A percentile compares a stretch with the other conserved stretches of the same genome.
These are phyloP conservation scores for Senecio squalidus DNA, from an alignment of 140 eudicot genomes.

Conservation along the genomic window DNA sequence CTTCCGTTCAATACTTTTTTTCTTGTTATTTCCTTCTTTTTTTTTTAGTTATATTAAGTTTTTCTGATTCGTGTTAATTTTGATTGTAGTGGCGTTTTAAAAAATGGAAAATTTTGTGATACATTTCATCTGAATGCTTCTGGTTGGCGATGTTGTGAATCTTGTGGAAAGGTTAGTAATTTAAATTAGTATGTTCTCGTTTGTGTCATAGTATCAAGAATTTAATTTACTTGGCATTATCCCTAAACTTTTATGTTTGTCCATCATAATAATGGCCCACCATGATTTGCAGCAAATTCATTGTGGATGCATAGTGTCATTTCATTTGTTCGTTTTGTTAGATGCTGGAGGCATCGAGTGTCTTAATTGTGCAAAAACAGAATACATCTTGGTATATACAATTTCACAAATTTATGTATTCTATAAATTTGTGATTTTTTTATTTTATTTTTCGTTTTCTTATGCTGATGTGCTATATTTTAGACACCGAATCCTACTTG, in stretches of 20 bases:
- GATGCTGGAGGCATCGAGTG: constrained; percentile 96
- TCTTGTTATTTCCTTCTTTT: neutral
- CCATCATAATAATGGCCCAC: neutral
- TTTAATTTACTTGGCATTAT: neutral
- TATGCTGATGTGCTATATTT: constrained; percentile 3
- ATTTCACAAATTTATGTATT: neutral
- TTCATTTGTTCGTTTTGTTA: constrained; percentile 76
- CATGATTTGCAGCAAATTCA: constrained; percentile 64
- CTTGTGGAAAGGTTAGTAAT: constrained; percentile 79
- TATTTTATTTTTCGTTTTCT: too few relatives aligned
- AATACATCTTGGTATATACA: constrained; percentile 60
- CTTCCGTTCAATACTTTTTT: neutral
- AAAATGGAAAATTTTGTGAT: constrained; percentile 82
- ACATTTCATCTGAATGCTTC: constrained; percentile 68
- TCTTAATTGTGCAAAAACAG: constrained; percentile 63
- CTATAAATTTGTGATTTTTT: too few relatives aligned
- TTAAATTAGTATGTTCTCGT: neutral
- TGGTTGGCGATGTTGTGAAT: constrained; percentile 90
- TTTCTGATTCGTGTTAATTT: constrained; percentile 11
- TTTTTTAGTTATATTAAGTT: neutral
- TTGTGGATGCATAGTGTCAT: constrained; percentile 89
- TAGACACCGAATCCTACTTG: constrained; percentile 93
- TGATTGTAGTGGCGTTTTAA: constrained; percentile 54
- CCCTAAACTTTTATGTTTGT: neutral
- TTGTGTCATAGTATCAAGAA: neutral